Percentiles rank a stretch among this genome's conserved stretches.
These are phyloP conservation scores for Cerrena zonata DNA, from an alignment of 1,284 basidiomycete species.

Conservation along the genomic window DNA sequence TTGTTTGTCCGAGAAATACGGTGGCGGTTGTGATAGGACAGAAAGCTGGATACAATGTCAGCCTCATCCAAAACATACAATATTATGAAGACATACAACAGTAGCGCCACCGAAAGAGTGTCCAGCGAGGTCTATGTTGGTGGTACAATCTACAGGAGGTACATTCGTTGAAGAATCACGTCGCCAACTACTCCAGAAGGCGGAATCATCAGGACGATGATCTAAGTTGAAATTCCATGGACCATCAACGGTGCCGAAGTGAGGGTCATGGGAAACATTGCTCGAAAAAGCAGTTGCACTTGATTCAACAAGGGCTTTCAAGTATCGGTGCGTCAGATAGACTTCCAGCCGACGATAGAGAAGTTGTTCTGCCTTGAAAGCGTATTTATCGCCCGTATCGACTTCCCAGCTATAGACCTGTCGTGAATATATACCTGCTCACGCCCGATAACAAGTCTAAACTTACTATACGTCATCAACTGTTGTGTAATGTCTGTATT, in stretches of 20 bases:
- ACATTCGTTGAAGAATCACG: neutral
- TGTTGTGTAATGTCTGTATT: slow-evolving; percentile 19
- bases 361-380: slow-evolving; percentile 56
- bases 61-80: slow-evolving; percentile 13
- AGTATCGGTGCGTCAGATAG: slow-evolving; percentile 44
- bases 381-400: slow-evolving; percentile 8
- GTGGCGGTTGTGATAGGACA: slow-evolving; percentile 44
- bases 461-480: slow-evolving; percentile 24
- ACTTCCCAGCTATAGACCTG: slow-evolving; percentile 9
- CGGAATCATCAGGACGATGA: slow-evolving; percentile 7
- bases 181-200: slow-evolving; percentile 21
- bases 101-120: slow-evolving; percentile 80
- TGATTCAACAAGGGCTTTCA: slow-evolving; percentile 13
- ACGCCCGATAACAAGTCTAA: neutral
- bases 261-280: neutral
- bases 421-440: neutral
- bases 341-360: slow-evolving; percentile 61
- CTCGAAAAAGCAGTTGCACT: neutral
- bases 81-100: slow-evolving; percentile 38
- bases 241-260: slow-evolving; percentile 17
- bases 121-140: slow-evolving; percentile 51
- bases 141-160: slow-evolving; percentile 32
- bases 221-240: slow-evolving; percentile 12
- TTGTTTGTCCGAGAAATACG: slow-evolving; percentile 17
- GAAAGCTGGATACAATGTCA: slow-evolving; percentile 38